A percentile compares a stretch with the other conserved stretches of the same genome.
phyloP scores from a whole-genome alignment of 2,329 filamentous ascomycete genomes.

The Colletotrichum cereale region DNA sequence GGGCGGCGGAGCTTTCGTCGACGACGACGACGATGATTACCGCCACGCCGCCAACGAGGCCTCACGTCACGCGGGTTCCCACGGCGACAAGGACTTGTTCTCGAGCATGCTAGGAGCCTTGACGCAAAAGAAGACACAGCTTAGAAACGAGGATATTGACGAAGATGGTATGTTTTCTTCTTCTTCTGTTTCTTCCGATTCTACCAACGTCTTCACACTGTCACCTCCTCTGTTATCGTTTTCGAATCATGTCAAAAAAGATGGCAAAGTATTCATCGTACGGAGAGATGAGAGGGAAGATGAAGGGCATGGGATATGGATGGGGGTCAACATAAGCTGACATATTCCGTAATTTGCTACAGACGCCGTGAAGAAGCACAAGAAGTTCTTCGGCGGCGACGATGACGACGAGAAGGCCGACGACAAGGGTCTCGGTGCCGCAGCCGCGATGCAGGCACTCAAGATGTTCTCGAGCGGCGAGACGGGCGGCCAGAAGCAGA shows the following conservation, averaged over 20 bases:
- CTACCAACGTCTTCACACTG: not conserved
- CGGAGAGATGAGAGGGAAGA: not conserved
- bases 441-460: slow-evolving; percentile 84
- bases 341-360: slow-evolving; percentile 34
- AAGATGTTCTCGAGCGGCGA: slow-evolving; percentile 79
- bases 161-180: slow-evolving; percentile 59
- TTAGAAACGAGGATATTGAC: slow-evolving; percentile 61
- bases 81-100: slow-evolving; percentile 63
- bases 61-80: slow-evolving; percentile 58
- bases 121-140: slow-evolving; percentile 61
- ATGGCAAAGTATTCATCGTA: too few relatives aligned
- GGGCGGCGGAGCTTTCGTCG: slow-evolving; percentile 52
- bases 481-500: slow-evolving; percentile 59
- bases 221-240: not conserved
- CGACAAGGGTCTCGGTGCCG: slow-evolving; percentile 71
- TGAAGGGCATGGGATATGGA: not conserved
- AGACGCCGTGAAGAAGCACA: slow-evolving; percentile 81
- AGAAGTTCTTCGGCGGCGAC: slow-evolving; percentile 75
- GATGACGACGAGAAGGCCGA: slow-evolving; percentile 61
- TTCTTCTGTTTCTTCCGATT: not conserved
- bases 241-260: not conserved
- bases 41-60: slow-evolving; percentile 62
- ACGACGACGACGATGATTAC: slow-evolving; percentile 62
- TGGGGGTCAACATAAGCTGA: not conserved
- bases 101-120: slow-evolving; percentile 61